Percentiles rank a stretch among this genome's conserved stretches.
Evolutionary conservation across 2,329 filamentous ascomycete species (phyloP).

Genomic region (Ceratocystis alfenasii): DNA sequence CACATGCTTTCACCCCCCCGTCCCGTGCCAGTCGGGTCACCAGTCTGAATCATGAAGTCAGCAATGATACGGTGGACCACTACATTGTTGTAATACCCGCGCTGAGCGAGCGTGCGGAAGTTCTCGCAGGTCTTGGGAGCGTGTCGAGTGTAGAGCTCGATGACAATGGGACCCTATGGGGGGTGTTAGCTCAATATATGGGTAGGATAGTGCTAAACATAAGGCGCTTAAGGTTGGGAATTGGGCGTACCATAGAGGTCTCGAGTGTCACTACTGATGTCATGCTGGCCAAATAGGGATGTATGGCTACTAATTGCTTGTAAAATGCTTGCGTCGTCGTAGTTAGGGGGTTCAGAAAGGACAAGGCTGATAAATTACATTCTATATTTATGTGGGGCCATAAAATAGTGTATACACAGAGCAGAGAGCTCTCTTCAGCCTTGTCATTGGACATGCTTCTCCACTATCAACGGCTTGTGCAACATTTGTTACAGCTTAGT

Average conservation of each 20-base stretch:
- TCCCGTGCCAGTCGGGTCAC: slow-evolving; percentile 88
- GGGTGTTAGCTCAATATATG: not conserved
- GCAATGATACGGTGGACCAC: slow-evolving; percentile 92
- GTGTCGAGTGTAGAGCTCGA: slow-evolving; percentile 85
- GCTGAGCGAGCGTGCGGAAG: slow-evolving; percentile 65
- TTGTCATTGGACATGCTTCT: not conserved
- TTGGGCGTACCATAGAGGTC: slow-evolving; percentile 62
- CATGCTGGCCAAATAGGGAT: slow-evolving; percentile 39
- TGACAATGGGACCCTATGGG: slow-evolving; percentile 60
- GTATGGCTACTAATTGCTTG: not conserved
- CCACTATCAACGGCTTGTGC: not conserved
- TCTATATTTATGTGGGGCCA: not conserved
- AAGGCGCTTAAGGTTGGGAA: not conserved
- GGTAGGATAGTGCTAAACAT: too few species aligned
- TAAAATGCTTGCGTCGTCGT: not conserved
- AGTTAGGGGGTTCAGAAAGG: not conserved
- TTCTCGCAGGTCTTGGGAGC: slow-evolving; percentile 84
- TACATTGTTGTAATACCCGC: slow-evolving; percentile 78
- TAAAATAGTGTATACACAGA: too few species aligned
- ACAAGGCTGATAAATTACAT: not conserved
- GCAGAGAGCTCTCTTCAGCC: not conserved
- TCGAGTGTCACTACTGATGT: slow-evolving; percentile 68
- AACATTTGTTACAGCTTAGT: not conserved
- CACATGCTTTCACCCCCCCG: slow-evolving; percentile 82
- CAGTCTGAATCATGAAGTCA: slow-evolving; percentile 92